Evolutionary conservation across 2,329 filamentous ascomycete species (phyloP).

Genomic region (Neoascochyta sp.): DNA sequence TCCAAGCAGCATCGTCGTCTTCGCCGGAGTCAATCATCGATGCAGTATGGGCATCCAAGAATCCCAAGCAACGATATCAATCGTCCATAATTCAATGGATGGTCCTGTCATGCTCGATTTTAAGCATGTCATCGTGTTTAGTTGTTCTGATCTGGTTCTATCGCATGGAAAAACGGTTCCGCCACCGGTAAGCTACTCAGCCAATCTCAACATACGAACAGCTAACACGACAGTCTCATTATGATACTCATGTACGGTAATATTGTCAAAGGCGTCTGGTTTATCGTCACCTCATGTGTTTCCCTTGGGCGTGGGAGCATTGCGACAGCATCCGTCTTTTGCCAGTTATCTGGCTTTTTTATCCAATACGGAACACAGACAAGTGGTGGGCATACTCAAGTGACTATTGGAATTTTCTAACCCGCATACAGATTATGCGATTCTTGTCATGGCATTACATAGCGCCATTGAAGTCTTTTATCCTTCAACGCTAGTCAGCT

Average conservation of each 20-base stretch:
- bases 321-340: slow-evolving; percentile 53
- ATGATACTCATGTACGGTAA: slow-evolving; percentile 71
- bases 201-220: neutral
- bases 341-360: slow-evolving; percentile 66
- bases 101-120: slow-evolving; percentile 34
- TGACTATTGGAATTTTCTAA: neutral
- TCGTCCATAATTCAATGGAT: too few species aligned
- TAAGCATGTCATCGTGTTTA: slow-evolving; percentile 57
- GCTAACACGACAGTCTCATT: slow-evolving; percentile 41
- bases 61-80: too few species aligned
- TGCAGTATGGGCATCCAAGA: too few species aligned
- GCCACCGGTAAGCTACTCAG: slow-evolving; percentile 58
- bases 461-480: slow-evolving; percentile 68
- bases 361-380: slow-evolving; percentile 64
- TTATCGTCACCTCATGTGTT: slow-evolving; percentile 61
- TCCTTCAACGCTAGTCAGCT: slow-evolving; percentile 44
- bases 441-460: slow-evolving; percentile 70
- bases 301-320: slow-evolving; percentile 54
- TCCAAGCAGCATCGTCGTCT: too few species aligned
- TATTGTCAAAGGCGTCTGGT: slow-evolving; percentile 66
- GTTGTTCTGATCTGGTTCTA: slow-evolving; percentile 68
- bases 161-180: slow-evolving; percentile 69
- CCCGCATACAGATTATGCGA: slow-evolving; percentile 55
- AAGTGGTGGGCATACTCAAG: slow-evolving; percentile 48
- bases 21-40: too few species aligned